Evolutionary conservation across 108 stramenopile genomes (phyloP), one percentile per base, ranked within the genome.

Genomic region (Discostella pseudostelligera): DNA sequence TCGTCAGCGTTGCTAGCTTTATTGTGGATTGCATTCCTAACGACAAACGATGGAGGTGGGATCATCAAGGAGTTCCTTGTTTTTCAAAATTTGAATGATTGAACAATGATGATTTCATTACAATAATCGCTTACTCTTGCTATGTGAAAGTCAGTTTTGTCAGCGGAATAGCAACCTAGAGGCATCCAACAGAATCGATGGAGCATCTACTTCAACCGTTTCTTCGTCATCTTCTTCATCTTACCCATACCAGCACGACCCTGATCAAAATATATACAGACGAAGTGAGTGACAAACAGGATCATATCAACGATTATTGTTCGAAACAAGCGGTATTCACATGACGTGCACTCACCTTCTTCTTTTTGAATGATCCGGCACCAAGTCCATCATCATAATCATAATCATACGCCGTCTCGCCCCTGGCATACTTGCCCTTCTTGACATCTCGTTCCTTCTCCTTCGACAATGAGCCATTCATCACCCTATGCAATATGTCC

Each of bases 341-440:
- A 11, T 59, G 24, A 16, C n/a, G 28, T 22, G n/a, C 22, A 36
- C 69, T 26, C 62, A 69, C 68, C 70, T 95, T 95, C 87, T 95
- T 95, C 79, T 95, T 95, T 64, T 69, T 83, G 56, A 88, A 95
- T 21, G 71, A 66, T 10, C 86, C 83, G 14, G 83, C 74, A 20
- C 89, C 87, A 42, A 89, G 66, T 13, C 89, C 89, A 67, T 95
- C 94, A 74, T 91, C 79, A 67, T 65, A 93, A 8, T 95, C 94
- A 65, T 89, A 91, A 76, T 95, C 94, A 56, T 89, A 87, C 0
- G 86, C 94, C 17, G 94, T 95, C 78, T 91, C 94, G 11, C 94
- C 91, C 69, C 78, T 84, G 48, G 89, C 87, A 49, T 77, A 78
- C 51, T 81, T 67, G 35, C 91, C 91, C 57, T 85, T 90, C 26